Evolutionary conservation across 306 rosid species (phyloP).

Genomic region (Urtica urens): DNA sequence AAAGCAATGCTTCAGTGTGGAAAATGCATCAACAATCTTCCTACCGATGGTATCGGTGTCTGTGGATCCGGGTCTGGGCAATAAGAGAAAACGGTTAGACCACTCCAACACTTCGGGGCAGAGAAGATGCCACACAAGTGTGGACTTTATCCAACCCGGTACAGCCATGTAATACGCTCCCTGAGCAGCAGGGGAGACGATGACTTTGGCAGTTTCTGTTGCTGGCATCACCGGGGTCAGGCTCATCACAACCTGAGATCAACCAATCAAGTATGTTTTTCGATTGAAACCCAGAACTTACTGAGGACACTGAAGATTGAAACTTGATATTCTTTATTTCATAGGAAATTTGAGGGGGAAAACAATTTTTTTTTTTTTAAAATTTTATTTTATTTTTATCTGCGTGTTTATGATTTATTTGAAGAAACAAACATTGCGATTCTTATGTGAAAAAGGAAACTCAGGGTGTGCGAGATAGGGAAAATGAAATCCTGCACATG

Average conservation of each 20-base stretch:
- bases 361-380: no score
- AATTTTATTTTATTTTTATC: no score
- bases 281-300: neutral
- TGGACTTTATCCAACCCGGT: slow-evolving; percentile 25
- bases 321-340: no score
- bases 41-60: slow-evolving; percentile 31
- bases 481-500: no score
- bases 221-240: slow-evolving; percentile 27
- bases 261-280: neutral
- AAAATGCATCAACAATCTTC: slow-evolving; percentile 30
- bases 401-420: no score
- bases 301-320: no score
- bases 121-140: slow-evolving; percentile 23
- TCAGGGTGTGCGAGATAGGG: no score
- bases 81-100: slow-evolving; percentile 19
- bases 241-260: no score
- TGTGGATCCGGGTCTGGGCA: slow-evolving; percentile 17
- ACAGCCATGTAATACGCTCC: slow-evolving; percentile 30
- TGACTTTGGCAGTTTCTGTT: slow-evolving; percentile 24
- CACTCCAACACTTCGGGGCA: slow-evolving; percentile 31
- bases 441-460: no score
- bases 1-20: slow-evolving; percentile 16
- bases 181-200: slow-evolving; percentile 30
- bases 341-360: no score
- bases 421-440: no score